Conservation (phyloP, 306 rosid species). For the Pyrus bretschneideri region DNA sequence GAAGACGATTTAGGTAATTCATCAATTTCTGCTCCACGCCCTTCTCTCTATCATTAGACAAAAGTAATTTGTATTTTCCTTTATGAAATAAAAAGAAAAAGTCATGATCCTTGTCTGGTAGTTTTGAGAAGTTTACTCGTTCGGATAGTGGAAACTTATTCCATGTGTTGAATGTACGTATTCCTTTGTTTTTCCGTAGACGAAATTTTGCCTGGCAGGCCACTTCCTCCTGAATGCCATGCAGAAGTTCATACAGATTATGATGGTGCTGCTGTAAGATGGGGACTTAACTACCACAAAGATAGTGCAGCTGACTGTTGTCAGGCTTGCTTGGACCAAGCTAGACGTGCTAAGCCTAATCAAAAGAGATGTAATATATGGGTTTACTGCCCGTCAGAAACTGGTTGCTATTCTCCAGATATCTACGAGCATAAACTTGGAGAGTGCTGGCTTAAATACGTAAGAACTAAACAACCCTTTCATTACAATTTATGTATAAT, state of each 20-base stretch:
- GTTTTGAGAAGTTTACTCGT: slow-evolving; percentile 7
- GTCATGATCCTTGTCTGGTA: slow-evolving; percentile 4
- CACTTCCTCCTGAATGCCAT: slow-evolving; percentile 61
- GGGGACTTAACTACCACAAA: slow-evolving; percentile 93
- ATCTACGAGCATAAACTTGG: slow-evolving; percentile 70
- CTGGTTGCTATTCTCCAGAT: slow-evolving; percentile 89
- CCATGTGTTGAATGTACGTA: slow-evolving; percentile 6
- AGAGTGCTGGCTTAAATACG: slow-evolving; percentile 96
- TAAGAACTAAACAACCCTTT: slow-evolving; percentile 29
- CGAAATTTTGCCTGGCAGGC: slow-evolving; percentile 76
- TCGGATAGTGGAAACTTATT: slow-evolving; percentile 11
- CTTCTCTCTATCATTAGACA: background rate
- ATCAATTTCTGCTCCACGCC: background rate
- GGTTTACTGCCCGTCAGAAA: slow-evolving; percentile 91
- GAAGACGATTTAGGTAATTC: slow-evolving; percentile 50
- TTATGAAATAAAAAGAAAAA: background rate
- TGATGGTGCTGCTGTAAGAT: slow-evolving; percentile 78
- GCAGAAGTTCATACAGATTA: slow-evolving; percentile 80
- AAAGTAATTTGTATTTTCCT: background rate
- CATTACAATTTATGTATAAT: background rate
- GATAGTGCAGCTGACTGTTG: slow-evolving; percentile 98
- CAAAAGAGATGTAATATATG: slow-evolving; percentile 80
- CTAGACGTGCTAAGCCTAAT: slow-evolving; percentile 54
- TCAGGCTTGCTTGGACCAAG: slow-evolving; percentile 89
- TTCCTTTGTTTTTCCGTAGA: slow-evolving; percentile 33